These are phyloP conservation scores for Plectosphaerella plurivora DNA, from an alignment of 2,329 filamentous ascomycete genomes.

Conservation along the genomic window DNA sequence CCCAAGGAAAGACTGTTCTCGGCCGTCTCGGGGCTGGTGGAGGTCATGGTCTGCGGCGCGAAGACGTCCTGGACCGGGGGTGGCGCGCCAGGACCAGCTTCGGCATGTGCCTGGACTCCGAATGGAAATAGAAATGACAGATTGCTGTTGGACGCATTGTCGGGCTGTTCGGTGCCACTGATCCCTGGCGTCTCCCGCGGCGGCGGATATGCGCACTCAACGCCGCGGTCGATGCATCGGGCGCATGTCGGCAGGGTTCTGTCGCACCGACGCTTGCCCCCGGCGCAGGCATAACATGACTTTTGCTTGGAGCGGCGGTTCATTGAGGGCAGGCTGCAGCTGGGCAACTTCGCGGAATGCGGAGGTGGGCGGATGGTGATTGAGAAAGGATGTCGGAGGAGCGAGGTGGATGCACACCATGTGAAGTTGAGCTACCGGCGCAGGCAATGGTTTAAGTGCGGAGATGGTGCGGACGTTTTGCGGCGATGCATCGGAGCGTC, in stretches of 20 bases:
- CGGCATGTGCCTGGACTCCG: too few species aligned
- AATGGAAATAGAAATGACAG: too few species aligned
- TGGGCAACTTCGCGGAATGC: background rate
- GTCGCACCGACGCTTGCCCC: conserved; percentile 7
- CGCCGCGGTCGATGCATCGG: conserved; percentile 5
- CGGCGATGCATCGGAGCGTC: background rate
- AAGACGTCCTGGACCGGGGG: background rate
- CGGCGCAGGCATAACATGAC: conserved; percentile 4
- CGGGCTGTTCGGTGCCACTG: too few species aligned
- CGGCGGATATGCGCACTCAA: conserved; percentile 3
- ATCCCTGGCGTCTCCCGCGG: too few species aligned
- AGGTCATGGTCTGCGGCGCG: background rate
- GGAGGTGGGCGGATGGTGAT: background rate
- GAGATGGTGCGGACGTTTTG: background rate
- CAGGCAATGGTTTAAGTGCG: background rate
- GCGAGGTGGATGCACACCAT: background rate
- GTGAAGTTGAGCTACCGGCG: background rate
- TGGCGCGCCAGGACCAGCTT: background rate
- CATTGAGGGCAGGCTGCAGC: background rate
- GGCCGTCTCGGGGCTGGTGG: background rate
- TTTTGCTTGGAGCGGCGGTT: conserved; percentile 5
- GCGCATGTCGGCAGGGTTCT: conserved; percentile 3
- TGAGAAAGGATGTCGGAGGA: background rate
- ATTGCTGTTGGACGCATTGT: too few species aligned
- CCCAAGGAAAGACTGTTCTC: background rate